Evolutionary conservation across 495 filamentous ascomycete species (phyloP), one percentile per base, ranked within the genome.

Genomic region (Neurospora sp.): DNA sequence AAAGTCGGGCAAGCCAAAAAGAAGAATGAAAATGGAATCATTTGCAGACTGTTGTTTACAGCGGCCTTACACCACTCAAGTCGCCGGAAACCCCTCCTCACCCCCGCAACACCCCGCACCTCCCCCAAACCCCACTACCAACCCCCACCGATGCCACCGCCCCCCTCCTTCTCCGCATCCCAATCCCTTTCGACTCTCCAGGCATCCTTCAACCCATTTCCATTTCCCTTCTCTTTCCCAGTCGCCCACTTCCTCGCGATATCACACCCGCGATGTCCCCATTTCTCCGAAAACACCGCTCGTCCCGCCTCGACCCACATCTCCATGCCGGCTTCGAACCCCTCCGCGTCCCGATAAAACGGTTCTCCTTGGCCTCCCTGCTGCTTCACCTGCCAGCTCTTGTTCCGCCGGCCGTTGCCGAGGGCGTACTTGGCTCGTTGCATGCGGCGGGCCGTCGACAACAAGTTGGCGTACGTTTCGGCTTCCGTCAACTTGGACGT

Each of bases 341-440:
- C 88, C 20, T 84, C 83, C 0, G 84, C 71, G 70, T 89, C 86
- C 20, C 85, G 74, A 73, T 87, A 88, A 71, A 86, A 90, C 20
- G 89, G 87, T 74, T 91, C 89, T 9, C 84, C 87, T 69, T 86
- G 74, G 0, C 88, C 89, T 5, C 89, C 88, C 4, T 70, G 78
- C 79, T 90, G 89, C 40, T 77, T 73, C 2, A 73, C 76, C 74
- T 89, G 89, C 89, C 89, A 90, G 38, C 77, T 83, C 18, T 20
- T 54, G 76, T 77, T 90, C 62, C 87, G 76, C 23, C 79, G 23
- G 18, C 75, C 77, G 46, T 54, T 54, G 5, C 79, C 74, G 16
- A 75, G 76, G 8, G 44, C 69, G 72, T 77, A 82, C 73, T 85
- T 85, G 40, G 71, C 70, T 23, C 74, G 75, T 76, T 84, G 76